Percentiles rank a stretch among this genome's conserved stretches.
These are phyloP conservation scores for Blastocladiella emersonii DNA, from an alignment of 371 early-diverging fungal species.

Conservation along the genomic window DNA sequence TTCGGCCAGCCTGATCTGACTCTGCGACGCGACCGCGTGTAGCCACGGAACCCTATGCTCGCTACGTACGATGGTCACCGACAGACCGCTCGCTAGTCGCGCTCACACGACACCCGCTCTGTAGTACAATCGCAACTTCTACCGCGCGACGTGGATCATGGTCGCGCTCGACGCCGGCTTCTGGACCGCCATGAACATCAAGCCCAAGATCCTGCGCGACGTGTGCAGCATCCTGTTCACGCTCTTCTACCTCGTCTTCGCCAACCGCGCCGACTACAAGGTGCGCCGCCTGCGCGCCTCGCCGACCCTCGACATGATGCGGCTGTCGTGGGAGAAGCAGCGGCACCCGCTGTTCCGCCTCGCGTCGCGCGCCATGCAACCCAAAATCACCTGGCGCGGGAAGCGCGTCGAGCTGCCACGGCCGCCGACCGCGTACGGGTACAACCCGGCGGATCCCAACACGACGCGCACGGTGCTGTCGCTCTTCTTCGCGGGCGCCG, in stretches of 20 bases:
- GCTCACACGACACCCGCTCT: conserved; percentile 1
- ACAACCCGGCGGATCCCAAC: not conserved
- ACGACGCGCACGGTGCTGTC: conserved; percentile 17
- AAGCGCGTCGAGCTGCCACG: conserved; percentile 39
- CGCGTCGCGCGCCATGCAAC: conserved; percentile 31
- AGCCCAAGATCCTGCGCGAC: conserved; percentile 59
- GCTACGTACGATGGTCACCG: conserved; percentile 25
- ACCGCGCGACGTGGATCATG: conserved; percentile 80
- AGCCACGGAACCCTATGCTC: conserved; percentile 56
- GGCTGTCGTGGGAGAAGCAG: conserved; percentile 79
- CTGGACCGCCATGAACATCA: conserved; percentile 74
- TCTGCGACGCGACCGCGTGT: too few relatives aligned
- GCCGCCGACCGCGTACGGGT: not conserved
- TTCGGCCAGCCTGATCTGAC: too few relatives aligned
- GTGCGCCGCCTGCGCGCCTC: conserved; percentile 60
- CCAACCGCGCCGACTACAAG: conserved; percentile 73
- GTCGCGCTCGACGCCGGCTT: conserved; percentile 91
- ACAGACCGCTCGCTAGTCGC: not conserved
- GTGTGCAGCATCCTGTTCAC: conserved; percentile 60
- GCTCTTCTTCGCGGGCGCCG: conserved; percentile 36
- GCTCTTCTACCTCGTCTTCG: conserved; percentile 66
- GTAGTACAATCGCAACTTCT: conserved; percentile 82
- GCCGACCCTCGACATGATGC: conserved; percentile 74
- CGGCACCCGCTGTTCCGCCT: conserved; percentile 49
- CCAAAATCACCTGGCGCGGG: conserved; percentile 30